Conservation (phyloP, 768 basidiomycete species). For the Termitomyces sp. region DNA sequence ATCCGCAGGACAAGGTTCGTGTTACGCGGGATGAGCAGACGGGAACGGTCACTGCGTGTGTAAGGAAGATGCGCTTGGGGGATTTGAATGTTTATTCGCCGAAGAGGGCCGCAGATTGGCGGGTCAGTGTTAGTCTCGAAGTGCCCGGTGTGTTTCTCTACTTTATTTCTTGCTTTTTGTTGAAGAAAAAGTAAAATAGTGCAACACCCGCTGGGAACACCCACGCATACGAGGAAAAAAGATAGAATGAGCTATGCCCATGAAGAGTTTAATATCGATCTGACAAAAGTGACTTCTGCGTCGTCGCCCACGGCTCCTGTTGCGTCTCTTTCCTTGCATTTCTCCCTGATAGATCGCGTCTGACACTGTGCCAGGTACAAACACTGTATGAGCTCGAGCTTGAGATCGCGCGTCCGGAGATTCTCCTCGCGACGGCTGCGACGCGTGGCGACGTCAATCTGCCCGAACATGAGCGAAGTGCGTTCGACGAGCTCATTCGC, state of each 20-base stretch:
- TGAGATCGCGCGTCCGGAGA: slow-evolving; percentile 70
- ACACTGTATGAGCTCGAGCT: slow-evolving; percentile 85
- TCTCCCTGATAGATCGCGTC: neutral
- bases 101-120: slow-evolving; percentile 81
- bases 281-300: slow-evolving; percentile 82
- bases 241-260: slow-evolving; percentile 92
- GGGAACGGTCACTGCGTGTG: slow-evolving; percentile 54
- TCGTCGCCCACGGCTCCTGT: slow-evolving; percentile 45
- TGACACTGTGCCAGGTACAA: slow-evolving; percentile 39
- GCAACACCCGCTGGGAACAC: slow-evolving; percentile 59
- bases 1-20: slow-evolving; percentile 56
- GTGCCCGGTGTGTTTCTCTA: slow-evolving; percentile 58
- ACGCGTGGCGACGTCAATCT: slow-evolving; percentile 59
- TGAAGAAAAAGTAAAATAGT: slow-evolving; percentile 30
- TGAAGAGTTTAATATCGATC: slow-evolving; percentile 88
- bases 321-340: slow-evolving; percentile 19
- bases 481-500: slow-evolving; percentile 88
- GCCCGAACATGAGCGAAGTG: slow-evolving; percentile 59
- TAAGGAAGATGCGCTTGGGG: slow-evolving; percentile 79
- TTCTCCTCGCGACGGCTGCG: slow-evolving; percentile 66
- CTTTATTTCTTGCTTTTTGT: no score
- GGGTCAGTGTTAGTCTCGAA: slow-evolving; percentile 91
- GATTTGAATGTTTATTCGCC: slow-evolving; percentile 87
- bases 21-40: slow-evolving; percentile 82
- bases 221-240: slow-evolving; percentile 66